phyloP scores from a whole-genome alignment of 1,139 yeast genomes.

The Pichia sp. region DNA sequence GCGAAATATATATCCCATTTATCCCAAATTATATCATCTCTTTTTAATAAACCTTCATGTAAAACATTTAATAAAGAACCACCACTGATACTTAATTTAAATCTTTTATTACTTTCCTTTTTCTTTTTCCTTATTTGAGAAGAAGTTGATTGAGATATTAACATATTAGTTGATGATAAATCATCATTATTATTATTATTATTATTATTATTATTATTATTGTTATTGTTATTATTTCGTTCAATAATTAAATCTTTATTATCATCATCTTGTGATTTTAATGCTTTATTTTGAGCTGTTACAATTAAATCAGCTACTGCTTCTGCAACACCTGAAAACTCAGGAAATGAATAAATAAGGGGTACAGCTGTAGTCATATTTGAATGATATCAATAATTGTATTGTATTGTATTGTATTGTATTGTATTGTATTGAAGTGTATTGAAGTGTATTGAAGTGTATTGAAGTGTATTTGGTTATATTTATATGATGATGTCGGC shows the following conservation, averaged over 20 bases:
- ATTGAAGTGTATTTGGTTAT: too few relatives aligned
- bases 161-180: not conserved
- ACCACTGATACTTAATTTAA: conserved; percentile 87
- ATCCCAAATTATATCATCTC: conserved; percentile 74
- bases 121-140: conserved; percentile 34
- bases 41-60: conserved; percentile 71
- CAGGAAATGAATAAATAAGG: conserved; percentile 83
- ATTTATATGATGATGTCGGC: too few relatives aligned
- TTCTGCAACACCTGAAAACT: conserved; percentile 82
- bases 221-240: not conserved
- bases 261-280: conserved; percentile 21
- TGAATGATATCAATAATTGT: too few relatives aligned
- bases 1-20: conserved; percentile 97
- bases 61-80: conserved; percentile 85
- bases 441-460: too few relatives aligned
- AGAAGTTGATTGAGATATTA: conserved; percentile 7
- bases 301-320: conserved; percentile 90
- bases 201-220: not conserved
- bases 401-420: too few relatives aligned
- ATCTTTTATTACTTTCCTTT: conserved; percentile 53
- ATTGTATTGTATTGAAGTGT: too few relatives aligned
- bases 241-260: not conserved
- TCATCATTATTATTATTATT: too few relatives aligned
- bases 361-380: conserved; percentile 89
- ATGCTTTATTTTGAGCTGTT: conserved; percentile 67